Evolutionary conservation across 1,284 basidiomycete genomes (phyloP), one percentile per base, ranked within the genome.

Genomic region (Boletus semigastroideus): DNA sequence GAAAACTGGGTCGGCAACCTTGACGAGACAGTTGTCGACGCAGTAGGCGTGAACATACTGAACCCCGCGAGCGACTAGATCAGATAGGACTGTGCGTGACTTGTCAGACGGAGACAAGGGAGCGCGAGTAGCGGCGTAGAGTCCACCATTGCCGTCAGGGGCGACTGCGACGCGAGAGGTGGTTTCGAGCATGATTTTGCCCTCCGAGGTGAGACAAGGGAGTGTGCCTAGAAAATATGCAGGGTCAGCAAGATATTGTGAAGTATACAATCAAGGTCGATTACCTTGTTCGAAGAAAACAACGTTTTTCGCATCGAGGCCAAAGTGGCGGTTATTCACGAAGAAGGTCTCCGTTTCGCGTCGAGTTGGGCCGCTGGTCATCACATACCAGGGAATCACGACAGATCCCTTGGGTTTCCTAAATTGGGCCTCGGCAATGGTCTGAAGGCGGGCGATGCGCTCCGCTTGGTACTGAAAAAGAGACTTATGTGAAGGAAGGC

Each of bases 1-100:
- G 78, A 99, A 99, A 68, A 94, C 83, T 16, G 97, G 97, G 70
- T 99, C 97, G 51, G 94, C 96, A 51, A 99, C 93, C 58, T 88
- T 86, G 61, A 98, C 97, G 57, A 99, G 90, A 73, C 96, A 99
- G 78, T 99, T 99, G 79, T 99, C 97, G 62, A 99, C 96, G 63
- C 96, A 89, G 76, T 98, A 98, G 1, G 87, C 91, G 73, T 99
- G 96, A 41, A 99, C 79, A 73, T 95, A 98, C 55, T 86, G 79
- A 65, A 98, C 78, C 42, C 86, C 84, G 59, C 94, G 93, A 48
- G 74, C 69, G 39, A 77, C 74, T 54, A 99, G 81, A 71, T 98
- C 93, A 39, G 87, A 81, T 46, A 99, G 83, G 48, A 99, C 94
- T 12, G 90, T 90, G 46, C 70, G 78, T 27, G 83, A 76, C 48